phyloP scores from a whole-genome alignment of 2,329 filamentous ascomycete genomes.

The Lachnellula subtilissima region DNA sequence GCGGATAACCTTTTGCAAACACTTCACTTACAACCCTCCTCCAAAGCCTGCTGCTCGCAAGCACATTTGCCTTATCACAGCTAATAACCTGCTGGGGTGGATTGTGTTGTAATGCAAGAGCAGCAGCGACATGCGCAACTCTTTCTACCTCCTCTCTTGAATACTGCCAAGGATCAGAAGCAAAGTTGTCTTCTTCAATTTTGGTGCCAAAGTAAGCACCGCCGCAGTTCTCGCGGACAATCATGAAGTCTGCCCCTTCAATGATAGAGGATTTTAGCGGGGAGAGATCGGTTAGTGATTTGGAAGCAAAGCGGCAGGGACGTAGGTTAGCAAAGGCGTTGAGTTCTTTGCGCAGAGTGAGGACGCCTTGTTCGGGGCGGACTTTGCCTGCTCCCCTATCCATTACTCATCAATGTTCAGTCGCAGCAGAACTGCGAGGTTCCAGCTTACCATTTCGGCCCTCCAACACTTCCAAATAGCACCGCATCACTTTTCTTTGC shows the following conservation, averaged over 20 bases:
- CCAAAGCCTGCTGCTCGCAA: constrained; percentile 84
- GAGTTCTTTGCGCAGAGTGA: constrained; percentile 94
- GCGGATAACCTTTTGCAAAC: constrained; percentile 80
- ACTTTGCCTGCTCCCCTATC: constrained; percentile 85
- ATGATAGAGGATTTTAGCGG: constrained; percentile 88
- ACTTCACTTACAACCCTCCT: constrained; percentile 76
- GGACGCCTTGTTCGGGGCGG: constrained; percentile 84
- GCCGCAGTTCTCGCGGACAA: constrained; percentile 98
- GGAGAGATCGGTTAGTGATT: constrained; percentile 85
- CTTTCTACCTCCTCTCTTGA: constrained; percentile 82
- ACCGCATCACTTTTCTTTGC: constrained; percentile 81
- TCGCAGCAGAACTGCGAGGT: background rate
- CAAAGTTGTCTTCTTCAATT: constrained; percentile 85
- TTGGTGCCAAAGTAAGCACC: constrained; percentile 98
- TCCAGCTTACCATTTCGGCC: constrained; percentile 44
- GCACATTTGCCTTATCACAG: constrained; percentile 91
- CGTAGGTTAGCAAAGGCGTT: constrained; percentile 98
- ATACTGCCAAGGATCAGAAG: constrained; percentile 95
- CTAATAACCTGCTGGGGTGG: constrained; percentile 63
- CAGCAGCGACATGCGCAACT: constrained; percentile 71
- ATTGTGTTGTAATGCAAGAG: constrained; percentile 62
- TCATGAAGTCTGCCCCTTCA: constrained; percentile 81
- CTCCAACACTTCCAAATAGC: constrained; percentile 79
- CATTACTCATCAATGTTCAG: constrained; percentile 5
- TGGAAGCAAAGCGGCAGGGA: constrained; percentile 54